Conservation (phyloP, 2,329 filamentous ascomycete species). For the Aspergillus sp. region DNA sequence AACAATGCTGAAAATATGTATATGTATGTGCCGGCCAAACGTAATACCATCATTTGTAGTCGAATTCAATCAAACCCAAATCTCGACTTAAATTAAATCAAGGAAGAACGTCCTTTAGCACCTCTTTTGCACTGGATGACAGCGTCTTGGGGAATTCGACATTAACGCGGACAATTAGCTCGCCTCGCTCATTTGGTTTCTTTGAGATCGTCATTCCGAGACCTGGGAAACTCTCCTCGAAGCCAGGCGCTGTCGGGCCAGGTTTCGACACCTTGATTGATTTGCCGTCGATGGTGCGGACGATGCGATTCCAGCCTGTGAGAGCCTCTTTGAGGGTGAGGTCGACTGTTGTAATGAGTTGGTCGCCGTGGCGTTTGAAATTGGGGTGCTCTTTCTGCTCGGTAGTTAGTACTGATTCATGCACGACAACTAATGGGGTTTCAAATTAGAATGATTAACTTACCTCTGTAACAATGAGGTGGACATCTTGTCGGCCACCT, state of each 20-base stretch:
- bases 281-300: slow-evolving; percentile 89
- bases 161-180: slow-evolving; percentile 86
- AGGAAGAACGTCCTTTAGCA: slow-evolving; percentile 74
- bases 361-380: slow-evolving; percentile 84
- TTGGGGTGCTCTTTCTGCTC: slow-evolving; percentile 79
- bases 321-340: slow-evolving; percentile 90
- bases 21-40: neutral
- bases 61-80: too few species aligned
- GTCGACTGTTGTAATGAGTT: slow-evolving; percentile 75
- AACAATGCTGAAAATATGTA: slow-evolving; percentile 20
- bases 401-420: slow-evolving; percentile 40
- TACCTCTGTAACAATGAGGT: slow-evolving; percentile 94
- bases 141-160: slow-evolving; percentile 86
- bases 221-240: slow-evolving; percentile 75
- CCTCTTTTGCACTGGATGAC: slow-evolving; percentile 74
- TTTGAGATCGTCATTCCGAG: slow-evolving; percentile 96
- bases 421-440: neutral
- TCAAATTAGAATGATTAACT: slow-evolving; percentile 32
- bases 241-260: slow-evolving; percentile 83
- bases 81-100: slow-evolving; percentile 1
- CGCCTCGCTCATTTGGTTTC: slow-evolving; percentile 78
- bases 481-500: slow-evolving; percentile 89
- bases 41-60: too few species aligned
- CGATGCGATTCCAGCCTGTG: slow-evolving; percentile 89
- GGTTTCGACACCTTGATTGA: slow-evolving; percentile 67